Conservation (phyloP, 805 yeast species). For the Metschnikowia baotianmanensis region DNA sequence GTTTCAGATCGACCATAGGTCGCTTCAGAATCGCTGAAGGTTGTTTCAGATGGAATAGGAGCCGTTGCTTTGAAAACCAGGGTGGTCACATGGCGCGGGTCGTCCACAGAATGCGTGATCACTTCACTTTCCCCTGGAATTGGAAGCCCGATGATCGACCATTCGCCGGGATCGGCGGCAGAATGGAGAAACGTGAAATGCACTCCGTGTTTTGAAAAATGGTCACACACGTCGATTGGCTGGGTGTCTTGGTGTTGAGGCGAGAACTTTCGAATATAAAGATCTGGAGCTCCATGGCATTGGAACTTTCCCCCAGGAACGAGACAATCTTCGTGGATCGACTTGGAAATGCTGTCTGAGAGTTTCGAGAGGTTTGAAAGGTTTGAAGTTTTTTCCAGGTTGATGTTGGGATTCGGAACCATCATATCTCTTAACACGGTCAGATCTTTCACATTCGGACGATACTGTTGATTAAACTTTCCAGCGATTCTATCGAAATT, state of each 20-base stretch:
- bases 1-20: too few relatives aligned
- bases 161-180: conserved; percentile 80
- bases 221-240: conserved; percentile 55
- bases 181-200: conserved; percentile 65
- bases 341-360: too few relatives aligned
- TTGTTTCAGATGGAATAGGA: too few relatives aligned
- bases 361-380: too few relatives aligned
- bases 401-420: too few relatives aligned
- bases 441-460: too few relatives aligned
- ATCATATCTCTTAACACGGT: too few relatives aligned
- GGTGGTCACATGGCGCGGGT: conserved; percentile 20
- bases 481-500: conserved; percentile 61
- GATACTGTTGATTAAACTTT: conserved; percentile 25
- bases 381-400: too few relatives aligned
- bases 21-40: too few relatives aligned
- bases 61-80: conserved; percentile 31
- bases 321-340: conserved; percentile 23
- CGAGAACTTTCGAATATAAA: conserved; percentile 5
- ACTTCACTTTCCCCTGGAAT: conserved; percentile 41
- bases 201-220: conserved; percentile 20
- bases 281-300: conserved; percentile 2
- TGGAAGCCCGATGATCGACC: conserved; percentile 85
- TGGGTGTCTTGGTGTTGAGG: conserved; percentile 14
- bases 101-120: conserved; percentile 61
- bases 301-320: conserved; percentile 11